Percentiles rank a stretch among this genome's conserved stretches.
Evolutionary conservation across 371 early-diverging fungal genomes (phyloP).

Genomic region (Cladochytrium tenue): DNA sequence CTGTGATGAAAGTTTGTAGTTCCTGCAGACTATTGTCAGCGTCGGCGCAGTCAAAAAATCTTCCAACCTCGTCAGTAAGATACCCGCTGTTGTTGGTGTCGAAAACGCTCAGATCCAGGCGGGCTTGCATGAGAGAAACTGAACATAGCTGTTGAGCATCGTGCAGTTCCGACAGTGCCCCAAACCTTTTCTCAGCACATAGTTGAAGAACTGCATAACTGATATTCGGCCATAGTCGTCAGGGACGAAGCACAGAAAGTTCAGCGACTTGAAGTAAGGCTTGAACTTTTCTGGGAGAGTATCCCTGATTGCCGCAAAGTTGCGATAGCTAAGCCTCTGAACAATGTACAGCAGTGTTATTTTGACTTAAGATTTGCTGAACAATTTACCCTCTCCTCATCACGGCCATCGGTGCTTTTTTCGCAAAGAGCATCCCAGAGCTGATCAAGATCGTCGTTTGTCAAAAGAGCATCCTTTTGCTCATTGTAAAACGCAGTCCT

Average conservation of each 20-base stretch:
- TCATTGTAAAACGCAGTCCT: slow-evolving; percentile 10
- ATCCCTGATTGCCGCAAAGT: slow-evolving; percentile 23
- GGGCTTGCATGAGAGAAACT: slow-evolving; percentile 49
- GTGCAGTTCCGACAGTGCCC: neutral
- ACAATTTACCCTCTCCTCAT: slow-evolving; percentile 25
- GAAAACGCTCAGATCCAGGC: slow-evolving; percentile 42
- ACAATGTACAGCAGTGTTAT: no score
- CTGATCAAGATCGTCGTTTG: slow-evolving; percentile 44
- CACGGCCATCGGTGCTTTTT: slow-evolving; percentile 14
- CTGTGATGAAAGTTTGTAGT: slow-evolving; percentile 40
- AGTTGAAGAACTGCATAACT: slow-evolving; percentile 41
- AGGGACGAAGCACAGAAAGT: slow-evolving; percentile 35
- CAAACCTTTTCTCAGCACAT: slow-evolving; percentile 45
- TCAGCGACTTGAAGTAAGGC: slow-evolving; percentile 33
- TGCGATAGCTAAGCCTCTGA: slow-evolving; percentile 35
- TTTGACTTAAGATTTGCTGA: no score
- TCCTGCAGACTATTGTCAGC: slow-evolving; percentile 26
- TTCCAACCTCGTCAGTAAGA: slow-evolving; percentile 41
- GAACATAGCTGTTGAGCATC: neutral
- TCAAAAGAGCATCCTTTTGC: slow-evolving; percentile 21
- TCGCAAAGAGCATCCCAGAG: slow-evolving; percentile 37
- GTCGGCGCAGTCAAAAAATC: neutral
- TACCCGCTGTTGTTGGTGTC: slow-evolving; percentile 47
- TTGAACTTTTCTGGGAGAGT: slow-evolving; percentile 33
- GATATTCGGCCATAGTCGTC: slow-evolving; percentile 36